Evolutionary conservation across 1,139 yeast genomes (phyloP).

Genomic region (Debaryomyces psychrophilus): DNA sequence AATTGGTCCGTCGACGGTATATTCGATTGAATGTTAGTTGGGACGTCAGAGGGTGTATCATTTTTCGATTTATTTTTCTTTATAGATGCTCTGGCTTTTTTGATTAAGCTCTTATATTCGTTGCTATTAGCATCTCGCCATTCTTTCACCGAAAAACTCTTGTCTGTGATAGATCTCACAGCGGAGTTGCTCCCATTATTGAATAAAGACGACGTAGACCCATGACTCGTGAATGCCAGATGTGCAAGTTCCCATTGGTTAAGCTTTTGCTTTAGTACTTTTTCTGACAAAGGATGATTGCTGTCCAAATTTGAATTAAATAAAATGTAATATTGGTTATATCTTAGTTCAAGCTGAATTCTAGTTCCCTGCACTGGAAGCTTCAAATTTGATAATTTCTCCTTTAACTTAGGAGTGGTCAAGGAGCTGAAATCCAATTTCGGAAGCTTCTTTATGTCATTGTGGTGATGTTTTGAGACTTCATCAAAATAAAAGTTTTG

Average conservation of each 20-base stretch:
- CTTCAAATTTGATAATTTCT: conserved; percentile 55
- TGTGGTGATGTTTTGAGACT: conserved; percentile 28
- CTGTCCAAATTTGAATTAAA: conserved; percentile 87
- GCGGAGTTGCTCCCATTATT: conserved; percentile 27
- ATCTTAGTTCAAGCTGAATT: conserved; percentile 66
- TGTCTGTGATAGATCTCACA: conserved; percentile 37
- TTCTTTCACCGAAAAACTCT: conserved; percentile 42
- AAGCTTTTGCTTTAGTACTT: conserved; percentile 57
- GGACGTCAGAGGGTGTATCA: not conserved
- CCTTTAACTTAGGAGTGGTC: conserved; percentile 62
- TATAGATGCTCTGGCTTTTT: conserved; percentile 48
- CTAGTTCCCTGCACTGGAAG: conserved; percentile 67
- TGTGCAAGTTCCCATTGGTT: conserved; percentile 69
- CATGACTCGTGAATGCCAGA: conserved; percentile 32
- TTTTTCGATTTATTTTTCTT: conserved; percentile 16
- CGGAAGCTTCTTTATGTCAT: conserved; percentile 43
- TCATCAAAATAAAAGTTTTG: conserved; percentile 38
- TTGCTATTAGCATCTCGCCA: conserved; percentile 55
- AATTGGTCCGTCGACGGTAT: not conserved
- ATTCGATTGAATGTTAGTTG: not conserved
- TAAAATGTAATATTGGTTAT: conserved; percentile 75
- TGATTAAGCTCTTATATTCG: conserved; percentile 57
- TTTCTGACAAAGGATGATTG: conserved; percentile 62
- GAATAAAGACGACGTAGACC: conserved; percentile 27
- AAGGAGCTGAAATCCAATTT: conserved; percentile 65